phyloP scores from a whole-genome alignment of 129 eudicot species.

The Scalesia atractyloides region DNA sequence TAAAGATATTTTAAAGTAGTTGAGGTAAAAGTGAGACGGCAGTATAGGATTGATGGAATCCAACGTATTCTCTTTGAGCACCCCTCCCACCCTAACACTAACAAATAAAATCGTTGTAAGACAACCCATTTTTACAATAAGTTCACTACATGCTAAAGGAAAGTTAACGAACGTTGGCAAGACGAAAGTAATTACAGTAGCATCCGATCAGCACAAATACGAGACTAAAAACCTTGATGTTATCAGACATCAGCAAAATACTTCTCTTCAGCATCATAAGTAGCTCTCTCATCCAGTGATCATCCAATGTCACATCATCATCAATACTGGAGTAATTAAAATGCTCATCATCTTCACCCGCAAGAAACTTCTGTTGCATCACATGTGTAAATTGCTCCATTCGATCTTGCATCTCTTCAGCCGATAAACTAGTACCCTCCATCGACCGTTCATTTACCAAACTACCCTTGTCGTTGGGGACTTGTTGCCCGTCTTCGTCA shows the following conservation, averaged over 20 bases:
- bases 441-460: constrained; percentile 23
- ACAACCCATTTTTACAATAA: no score
- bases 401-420: constrained; percentile 74
- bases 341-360: constrained; percentile 88
- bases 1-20: no score
- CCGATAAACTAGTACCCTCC: constrained; percentile 45
- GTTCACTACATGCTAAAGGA: no score
- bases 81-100: no score
- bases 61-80: no score
- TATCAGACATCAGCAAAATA: constrained; percentile 77
- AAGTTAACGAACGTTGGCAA: neutral
- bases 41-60: no score
- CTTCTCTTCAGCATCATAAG: constrained; percentile 90
- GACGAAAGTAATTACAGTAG: constrained; percentile 16
- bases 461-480: constrained; percentile 11
- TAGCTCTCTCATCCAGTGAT: constrained; percentile 93
- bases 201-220: neutral
- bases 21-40: no score
- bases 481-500: constrained; percentile 30
- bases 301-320: constrained; percentile 82
- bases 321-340: constrained; percentile 79
- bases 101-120: no score
- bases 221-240: neutral
- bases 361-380: constrained; percentile 88
- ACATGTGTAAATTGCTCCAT: constrained; percentile 73